Evolutionary conservation across 129 eudicot genomes (phyloP).

Genomic region (Tagetes erecta): DNA sequence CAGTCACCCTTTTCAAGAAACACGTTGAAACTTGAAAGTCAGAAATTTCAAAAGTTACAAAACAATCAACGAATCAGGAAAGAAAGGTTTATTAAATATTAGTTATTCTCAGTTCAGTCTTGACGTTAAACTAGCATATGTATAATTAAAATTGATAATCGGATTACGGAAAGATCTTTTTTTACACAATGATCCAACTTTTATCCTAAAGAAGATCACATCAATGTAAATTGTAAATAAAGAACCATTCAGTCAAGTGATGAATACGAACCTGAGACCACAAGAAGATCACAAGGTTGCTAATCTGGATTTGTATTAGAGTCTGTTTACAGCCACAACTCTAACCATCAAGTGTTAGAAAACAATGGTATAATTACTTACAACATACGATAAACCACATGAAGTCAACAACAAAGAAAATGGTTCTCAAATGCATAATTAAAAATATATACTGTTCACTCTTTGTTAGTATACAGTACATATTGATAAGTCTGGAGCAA

Average conservation of each 20-base stretch:
- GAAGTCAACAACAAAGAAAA: too few relatives aligned
- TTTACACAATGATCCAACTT: slow-evolving; percentile 7
- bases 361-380: background rate
- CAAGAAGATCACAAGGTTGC: background rate
- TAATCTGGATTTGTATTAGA: slow-evolving; percentile 10
- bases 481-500: too few relatives aligned
- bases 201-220: slow-evolving; percentile 10
- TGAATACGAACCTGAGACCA: slow-evolving; percentile 10
- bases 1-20: background rate
- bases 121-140: background rate
- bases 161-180: background rate
- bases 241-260: background rate
- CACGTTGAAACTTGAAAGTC: background rate
- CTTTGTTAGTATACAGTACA: too few relatives aligned
- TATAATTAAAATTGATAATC: background rate
- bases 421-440: too few relatives aligned
- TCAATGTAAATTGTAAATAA: background rate
- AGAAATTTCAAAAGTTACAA: background rate
- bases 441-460: too few relatives aligned
- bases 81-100: too few relatives aligned
- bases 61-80: too few relatives aligned
- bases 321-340: background rate
- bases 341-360: background rate
- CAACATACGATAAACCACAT: background rate
- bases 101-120: background rate